Evolutionary conservation across 441 rosid species (phyloP).

Genomic region (Euphorbia celastroides): DNA sequence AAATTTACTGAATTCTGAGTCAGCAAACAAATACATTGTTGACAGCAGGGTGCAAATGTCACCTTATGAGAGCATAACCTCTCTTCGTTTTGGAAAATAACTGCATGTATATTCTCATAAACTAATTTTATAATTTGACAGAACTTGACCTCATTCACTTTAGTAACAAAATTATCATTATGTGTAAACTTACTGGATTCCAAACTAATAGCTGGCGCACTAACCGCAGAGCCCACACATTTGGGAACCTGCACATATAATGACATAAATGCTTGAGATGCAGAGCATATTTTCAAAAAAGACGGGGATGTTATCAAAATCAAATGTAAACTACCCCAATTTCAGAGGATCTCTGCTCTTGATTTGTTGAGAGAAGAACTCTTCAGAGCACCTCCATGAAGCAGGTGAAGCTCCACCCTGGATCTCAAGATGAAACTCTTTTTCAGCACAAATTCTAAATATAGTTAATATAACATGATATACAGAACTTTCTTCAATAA

Average conservation of each 20-base stretch:
- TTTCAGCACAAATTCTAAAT: not conserved
- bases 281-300: constrained; percentile 9
- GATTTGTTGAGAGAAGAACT: constrained; percentile 70
- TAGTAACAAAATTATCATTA: constrained; percentile 10
- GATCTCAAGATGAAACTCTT: constrained; percentile 15
- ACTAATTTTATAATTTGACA: not conserved
- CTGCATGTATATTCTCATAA: not conserved
- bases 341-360: constrained; percentile 89
- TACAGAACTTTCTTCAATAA: not conserved
- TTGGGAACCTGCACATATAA: constrained; percentile 45
- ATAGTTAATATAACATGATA: not conserved
- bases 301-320: not conserved
- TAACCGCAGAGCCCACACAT: constrained; percentile 80
- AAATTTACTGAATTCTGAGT: not conserved
- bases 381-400: constrained; percentile 97
- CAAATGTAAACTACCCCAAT: constrained; percentile 51
- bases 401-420: constrained; percentile 82
- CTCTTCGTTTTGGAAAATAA: not conserved
- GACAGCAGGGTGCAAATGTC: not conserved
- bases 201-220: constrained; percentile 78
- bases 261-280: constrained; percentile 8
- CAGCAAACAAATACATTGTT: not conserved
- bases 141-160: not conserved
- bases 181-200: constrained; percentile 68
- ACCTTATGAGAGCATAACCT: not conserved